These are phyloP conservation scores for Carnegiea gigantea DNA, from an alignment of 179 eudicot genomes.

Conservation along the genomic window DNA sequence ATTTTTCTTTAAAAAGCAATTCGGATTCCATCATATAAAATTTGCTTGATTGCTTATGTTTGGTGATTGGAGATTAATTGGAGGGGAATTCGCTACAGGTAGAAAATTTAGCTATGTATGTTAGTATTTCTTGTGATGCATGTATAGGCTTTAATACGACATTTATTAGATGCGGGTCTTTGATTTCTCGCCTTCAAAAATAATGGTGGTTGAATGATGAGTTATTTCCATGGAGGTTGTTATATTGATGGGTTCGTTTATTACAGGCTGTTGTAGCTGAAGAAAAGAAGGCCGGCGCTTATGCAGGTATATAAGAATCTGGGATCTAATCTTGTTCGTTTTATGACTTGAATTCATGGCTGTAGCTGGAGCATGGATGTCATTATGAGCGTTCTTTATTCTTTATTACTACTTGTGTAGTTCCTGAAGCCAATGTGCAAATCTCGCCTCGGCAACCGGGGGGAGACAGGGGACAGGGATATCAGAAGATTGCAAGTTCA, in stretches of 20 bases:
- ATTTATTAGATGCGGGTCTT: too few species aligned
- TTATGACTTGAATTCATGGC: neutral
- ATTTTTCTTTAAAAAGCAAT: too few species aligned
- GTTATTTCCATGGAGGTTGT: neutral
- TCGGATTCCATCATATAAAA: neutral
- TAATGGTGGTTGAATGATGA: neutral
- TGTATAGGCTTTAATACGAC: neutral
- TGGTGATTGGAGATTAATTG: neutral
- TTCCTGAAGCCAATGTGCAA: conserved; percentile 57
- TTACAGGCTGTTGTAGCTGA: conserved; percentile 66
- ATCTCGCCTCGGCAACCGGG: conserved; percentile 60
- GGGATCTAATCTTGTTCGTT: neutral
- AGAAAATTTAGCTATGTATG: neutral
- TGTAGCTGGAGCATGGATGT: neutral
- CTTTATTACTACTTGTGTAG: conserved; percentile 39
- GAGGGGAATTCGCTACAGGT: neutral
- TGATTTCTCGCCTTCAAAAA: neutral
- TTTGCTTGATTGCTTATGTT: neutral
- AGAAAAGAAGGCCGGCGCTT: conserved; percentile 39
- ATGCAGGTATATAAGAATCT: conserved; percentile 51
- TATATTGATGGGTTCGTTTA: conserved; percentile 7
- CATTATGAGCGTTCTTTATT: neutral
- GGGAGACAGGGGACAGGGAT: conserved; percentile 47
- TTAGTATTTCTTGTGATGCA: neutral
- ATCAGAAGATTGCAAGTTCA: conserved; percentile 54